Base-by-base conservation (phyloP, 306 rosid species). In the Cucumis cinereus region DNA sequence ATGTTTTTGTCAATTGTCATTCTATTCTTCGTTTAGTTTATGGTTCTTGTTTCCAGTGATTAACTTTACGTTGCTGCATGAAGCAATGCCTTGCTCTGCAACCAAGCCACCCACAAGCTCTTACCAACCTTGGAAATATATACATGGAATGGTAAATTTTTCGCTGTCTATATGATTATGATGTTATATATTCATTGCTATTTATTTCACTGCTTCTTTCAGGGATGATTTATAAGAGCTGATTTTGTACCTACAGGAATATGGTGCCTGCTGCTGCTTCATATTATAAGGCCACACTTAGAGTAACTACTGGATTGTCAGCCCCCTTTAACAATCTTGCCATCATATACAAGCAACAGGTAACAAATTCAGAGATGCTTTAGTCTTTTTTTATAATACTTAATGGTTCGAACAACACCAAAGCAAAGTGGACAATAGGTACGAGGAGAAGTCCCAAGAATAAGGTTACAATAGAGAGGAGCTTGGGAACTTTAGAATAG, bases 301-400 rank as follows among this genome's bases (percentile, higher is more conserved):
- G 84, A 64, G 99, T 95, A 80, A 95, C 99, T 60, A 89, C 96
- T 71, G 98, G 98, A 54, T 78, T 93, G 77, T 93, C 97, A 80
- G 98, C 98, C 78, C 98, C 98, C 73, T 93, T 89, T 77, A 93
- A 90, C 82, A 93, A 93, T 79, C 93, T 93, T 52, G 98, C 98
- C 53, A 89, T 93, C 71, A 93, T 93, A 68, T 93, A 93, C 81
- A 93, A 91, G 85, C 98, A 93, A 71, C 97, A 91, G 97, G 98
- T 93, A 84, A 23, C 19, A 4, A 26, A 26, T 70, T 1, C 23
- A 45, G 28, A 19, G 49, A 19, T 63, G 52, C 55, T 15, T 24
- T 50, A 11, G 19, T 19, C 15, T 49, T 6, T 52, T 28, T 49
- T 71, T 15, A 30, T 8, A n/a, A n/a, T 72, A 28, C 61, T 28